A percentile compares a stretch with the other conserved stretches of the same genome.
Evolutionary conservation across 1,284 basidiomycete genomes (phyloP).

Genomic region (Psilocybe mexicana): DNA sequence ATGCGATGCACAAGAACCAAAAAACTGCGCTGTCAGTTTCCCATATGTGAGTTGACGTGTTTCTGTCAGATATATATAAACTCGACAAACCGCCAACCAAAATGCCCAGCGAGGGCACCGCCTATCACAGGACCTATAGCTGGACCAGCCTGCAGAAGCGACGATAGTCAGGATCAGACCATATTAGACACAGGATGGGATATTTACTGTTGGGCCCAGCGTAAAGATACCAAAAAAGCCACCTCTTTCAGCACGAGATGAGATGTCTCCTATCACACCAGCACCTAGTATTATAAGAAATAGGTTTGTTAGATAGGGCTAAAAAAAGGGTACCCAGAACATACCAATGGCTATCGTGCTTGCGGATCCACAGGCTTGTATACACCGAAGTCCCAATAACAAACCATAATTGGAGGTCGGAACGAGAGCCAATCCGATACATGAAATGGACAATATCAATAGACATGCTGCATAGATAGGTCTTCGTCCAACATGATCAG

Average conservation of each 20-base stretch:
- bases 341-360: conserved; percentile 58
- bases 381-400: conserved; percentile 56
- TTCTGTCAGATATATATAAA: not conserved
- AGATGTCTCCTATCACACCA: conserved; percentile 59
- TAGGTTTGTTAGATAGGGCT: not conserved
- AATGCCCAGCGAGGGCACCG: conserved; percentile 54
- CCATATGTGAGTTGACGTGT: not conserved
- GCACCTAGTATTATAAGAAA: conserved; percentile 37
- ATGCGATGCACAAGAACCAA: conserved; percentile 73
- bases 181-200: not conserved
- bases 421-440: conserved; percentile 59
- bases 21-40: conserved; percentile 62
- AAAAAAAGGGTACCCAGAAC: not conserved
- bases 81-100: conserved; percentile 65
- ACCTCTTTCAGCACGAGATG: conserved; percentile 51
- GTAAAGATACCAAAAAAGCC: conserved; percentile 51
- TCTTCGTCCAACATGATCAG: conserved; percentile 57
- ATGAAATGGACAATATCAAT: conserved; percentile 50
- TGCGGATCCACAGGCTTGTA: conserved; percentile 62
- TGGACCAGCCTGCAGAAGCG: conserved; percentile 44
- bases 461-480: conserved; percentile 56
- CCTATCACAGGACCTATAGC: conserved; percentile 58
- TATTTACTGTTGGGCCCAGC: conserved; percentile 42
- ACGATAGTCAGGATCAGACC: not conserved
- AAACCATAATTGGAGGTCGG: conserved; percentile 62